These are phyloP conservation scores for Jimgerdemannia lactiflua DNA, from an alignment of 192 early-diverging fungal species.

Conservation along the genomic window DNA sequence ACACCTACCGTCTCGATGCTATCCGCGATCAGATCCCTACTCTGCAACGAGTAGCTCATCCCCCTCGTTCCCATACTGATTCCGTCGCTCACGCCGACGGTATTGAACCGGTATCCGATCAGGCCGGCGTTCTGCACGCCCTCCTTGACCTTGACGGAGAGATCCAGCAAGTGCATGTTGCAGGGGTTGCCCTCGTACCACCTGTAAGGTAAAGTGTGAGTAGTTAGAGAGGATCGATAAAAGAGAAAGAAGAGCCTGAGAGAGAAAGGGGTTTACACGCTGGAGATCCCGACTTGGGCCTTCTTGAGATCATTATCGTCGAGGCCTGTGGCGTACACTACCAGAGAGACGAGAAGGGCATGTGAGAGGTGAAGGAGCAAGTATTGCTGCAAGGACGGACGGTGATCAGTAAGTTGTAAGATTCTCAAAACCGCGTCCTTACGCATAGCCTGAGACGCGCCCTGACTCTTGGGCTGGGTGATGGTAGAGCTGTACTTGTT, in stretches of 20 bases:
- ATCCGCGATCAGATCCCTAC: constrained; percentile 98
- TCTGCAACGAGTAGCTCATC: constrained; percentile 97
- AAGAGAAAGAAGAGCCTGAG: not conserved
- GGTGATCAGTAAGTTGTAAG: not conserved
- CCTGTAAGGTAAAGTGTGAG: constrained; percentile 25
- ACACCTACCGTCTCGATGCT: constrained; percentile 90
- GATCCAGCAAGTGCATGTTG: constrained; percentile 97
- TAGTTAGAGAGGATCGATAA: not conserved
- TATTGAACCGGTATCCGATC: constrained; percentile 97
- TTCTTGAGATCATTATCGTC: constrained; percentile 76
- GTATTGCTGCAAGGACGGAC: not conserved
- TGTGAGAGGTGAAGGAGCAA: not conserved
- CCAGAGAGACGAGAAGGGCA: not conserved
- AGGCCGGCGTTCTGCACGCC: constrained; percentile 88
- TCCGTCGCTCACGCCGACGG: constrained; percentile 96
- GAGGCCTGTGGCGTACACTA: constrained; percentile 94
- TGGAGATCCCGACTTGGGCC: constrained; percentile 95
- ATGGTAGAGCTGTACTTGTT: constrained; percentile 89
- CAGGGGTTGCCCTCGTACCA: constrained; percentile 99
- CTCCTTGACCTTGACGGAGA: constrained; percentile 86
- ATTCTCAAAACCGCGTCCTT: constrained; percentile 27
- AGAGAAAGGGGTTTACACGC: constrained; percentile 61
- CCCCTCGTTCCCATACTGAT: constrained; percentile 97
- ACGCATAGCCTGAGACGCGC: constrained; percentile 98
- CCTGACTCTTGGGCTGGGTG: constrained; percentile 93